A percentile compares a stretch with the other conserved stretches of the same genome.
Conservation (phyloP, 1,284 basidiomycete species). For the Naganishia sp. region DNA sequence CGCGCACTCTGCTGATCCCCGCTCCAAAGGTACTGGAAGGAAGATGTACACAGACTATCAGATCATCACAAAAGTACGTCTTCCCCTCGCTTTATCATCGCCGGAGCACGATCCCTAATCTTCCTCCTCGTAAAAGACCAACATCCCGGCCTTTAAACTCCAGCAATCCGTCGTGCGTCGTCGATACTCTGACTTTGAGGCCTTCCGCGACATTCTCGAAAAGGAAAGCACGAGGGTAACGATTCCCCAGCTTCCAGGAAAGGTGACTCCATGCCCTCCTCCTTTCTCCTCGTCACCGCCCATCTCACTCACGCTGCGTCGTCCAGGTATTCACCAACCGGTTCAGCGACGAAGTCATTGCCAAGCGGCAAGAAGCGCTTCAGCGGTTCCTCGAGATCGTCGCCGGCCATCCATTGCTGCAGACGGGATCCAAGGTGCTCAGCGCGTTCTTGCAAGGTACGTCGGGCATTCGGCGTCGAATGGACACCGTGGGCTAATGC, state of each 20-base stretch:
- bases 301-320: neutral
- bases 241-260: constrained; percentile 93
- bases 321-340: constrained; percentile 79
- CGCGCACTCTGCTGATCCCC: neutral
- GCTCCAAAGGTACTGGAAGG: constrained; percentile 74
- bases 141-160: constrained; percentile 98
- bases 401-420: constrained; percentile 92
- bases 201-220: constrained; percentile 96
- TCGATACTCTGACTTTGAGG: constrained; percentile 98
- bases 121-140: constrained; percentile 64
- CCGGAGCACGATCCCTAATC: neutral
- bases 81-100: no score
- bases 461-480: constrained; percentile 41
- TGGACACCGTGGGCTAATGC: neutral
- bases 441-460: constrained; percentile 85
- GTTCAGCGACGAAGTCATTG: constrained; percentile 97
- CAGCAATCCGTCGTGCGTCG: constrained; percentile 90
- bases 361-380: constrained; percentile 83
- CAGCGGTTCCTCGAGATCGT: constrained; percentile 96
- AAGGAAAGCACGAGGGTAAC: constrained; percentile 95
- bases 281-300: neutral
- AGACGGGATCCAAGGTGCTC: constrained; percentile 96
- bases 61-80: constrained; percentile 86
- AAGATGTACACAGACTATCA: constrained; percentile 99
- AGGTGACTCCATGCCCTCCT: constrained; percentile 53